phyloP scores from a whole-genome alignment of 306 rosid genomes.

The Chamaecrista fasciculata region DNA sequence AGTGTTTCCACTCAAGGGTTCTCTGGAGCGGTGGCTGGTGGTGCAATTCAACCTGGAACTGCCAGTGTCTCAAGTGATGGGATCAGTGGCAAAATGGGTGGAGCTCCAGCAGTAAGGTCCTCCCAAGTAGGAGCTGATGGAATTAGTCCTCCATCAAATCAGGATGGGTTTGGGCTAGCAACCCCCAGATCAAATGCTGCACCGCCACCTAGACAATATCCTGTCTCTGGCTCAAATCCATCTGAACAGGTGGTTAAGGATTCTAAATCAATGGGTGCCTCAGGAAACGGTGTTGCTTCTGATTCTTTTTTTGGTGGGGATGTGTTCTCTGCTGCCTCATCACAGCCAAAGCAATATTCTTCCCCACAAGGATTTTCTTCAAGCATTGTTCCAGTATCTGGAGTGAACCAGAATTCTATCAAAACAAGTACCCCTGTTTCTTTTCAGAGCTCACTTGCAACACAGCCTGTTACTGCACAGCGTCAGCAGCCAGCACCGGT shows the following conservation, averaged over 20 bases:
- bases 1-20: conserved; percentile 49
- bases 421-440: conserved; percentile 47
- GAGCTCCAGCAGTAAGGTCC: conserved; percentile 39
- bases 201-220: conserved; percentile 46
- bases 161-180: conserved; percentile 56
- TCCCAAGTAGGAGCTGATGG: conserved; percentile 48
- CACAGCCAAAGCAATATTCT: conserved; percentile 55
- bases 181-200: conserved; percentile 52
- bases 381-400: conserved; percentile 46
- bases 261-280: conserved; percentile 38
- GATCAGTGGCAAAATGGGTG: conserved; percentile 45
- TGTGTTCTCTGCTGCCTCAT: conserved; percentile 57
- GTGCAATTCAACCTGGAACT: conserved; percentile 40
- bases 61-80: conserved; percentile 45
- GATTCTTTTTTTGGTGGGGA: conserved; percentile 71
- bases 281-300: conserved; percentile 70
- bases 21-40: conserved; percentile 36
- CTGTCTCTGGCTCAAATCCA: conserved; percentile 45
- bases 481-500: conserved; percentile 47
- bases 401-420: conserved; percentile 49
- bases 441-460: conserved; percentile 46
- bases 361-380: conserved; percentile 47
- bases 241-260: conserved; percentile 50
- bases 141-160: conserved; percentile 40
- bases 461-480: conserved; percentile 55